Evolutionary conservation across 169 alveolate genomes (phyloP).

Genomic region (Plasmodium cynomolgi): DNA sequence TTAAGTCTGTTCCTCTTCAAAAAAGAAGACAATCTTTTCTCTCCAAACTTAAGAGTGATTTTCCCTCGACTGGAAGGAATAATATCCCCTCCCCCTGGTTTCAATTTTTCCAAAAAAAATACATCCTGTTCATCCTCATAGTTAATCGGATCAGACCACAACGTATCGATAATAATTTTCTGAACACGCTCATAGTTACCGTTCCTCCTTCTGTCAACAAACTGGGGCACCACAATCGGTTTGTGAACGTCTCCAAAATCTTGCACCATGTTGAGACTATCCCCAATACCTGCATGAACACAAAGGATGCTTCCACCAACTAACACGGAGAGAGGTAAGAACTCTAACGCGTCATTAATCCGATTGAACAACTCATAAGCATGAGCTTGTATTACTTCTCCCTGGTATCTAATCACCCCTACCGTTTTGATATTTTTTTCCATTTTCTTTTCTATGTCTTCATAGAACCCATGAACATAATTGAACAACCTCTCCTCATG

Average conservation of each 20-base stretch:
- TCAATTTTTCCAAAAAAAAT: not conserved
- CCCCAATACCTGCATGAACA: conserved; percentile 95
- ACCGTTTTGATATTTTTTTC: conserved; percentile 88
- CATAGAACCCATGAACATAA: conserved; percentile 93
- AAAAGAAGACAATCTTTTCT: conserved; percentile 90
- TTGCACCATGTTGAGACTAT: conserved; percentile 85
- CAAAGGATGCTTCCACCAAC: conserved; percentile 93
- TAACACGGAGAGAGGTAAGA: conserved; percentile 95
- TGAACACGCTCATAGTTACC: conserved; percentile 7
- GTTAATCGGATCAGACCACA: conserved; percentile 94
- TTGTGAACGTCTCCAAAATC: conserved; percentile 85
- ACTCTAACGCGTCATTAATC: conserved; percentile 94
- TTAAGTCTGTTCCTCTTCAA: conserved; percentile 86
- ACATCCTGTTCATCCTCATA: conserved; percentile 91
- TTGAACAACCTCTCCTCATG: conserved; percentile 95
- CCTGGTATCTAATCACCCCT: conserved; percentile 37
- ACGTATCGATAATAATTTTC: conserved; percentile 74
- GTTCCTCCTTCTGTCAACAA: conserved; percentile 38
- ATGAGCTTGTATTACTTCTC: conserved; percentile 67
- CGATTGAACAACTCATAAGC: conserved; percentile 94
- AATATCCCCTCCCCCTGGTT: conserved; percentile 87
- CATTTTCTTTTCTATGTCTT: conserved; percentile 90
- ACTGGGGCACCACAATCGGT: conserved; percentile 8
- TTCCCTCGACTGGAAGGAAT: conserved; percentile 94
- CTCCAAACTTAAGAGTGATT: conserved; percentile 94